Conservation (phyloP, 2,329 filamentous ascomycete genomes). For the Lecanicillium sp. region DNA sequence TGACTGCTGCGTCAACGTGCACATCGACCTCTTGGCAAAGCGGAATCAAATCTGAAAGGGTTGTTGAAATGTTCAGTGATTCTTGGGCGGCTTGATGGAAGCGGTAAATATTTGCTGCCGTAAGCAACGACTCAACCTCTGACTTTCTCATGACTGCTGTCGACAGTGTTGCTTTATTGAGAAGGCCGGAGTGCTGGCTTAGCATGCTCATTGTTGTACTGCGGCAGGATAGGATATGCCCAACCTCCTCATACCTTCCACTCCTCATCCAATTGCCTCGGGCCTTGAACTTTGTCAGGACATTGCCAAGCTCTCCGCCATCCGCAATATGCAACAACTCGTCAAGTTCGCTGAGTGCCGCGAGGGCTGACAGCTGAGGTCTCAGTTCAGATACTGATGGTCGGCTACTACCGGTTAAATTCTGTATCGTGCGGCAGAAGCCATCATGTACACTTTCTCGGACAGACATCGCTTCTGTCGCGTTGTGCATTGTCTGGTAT, state of each 20-base stretch:
- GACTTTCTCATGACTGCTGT: conserved; percentile 57
- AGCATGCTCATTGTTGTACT: conserved; percentile 77
- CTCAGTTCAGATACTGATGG: conserved; percentile 45
- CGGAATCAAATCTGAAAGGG: conserved; percentile 68
- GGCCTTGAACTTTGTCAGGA: conserved; percentile 55
- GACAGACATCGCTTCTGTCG: conserved; percentile 47
- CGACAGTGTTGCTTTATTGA: conserved; percentile 52
- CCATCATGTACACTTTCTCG: conserved; percentile 55
- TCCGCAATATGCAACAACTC: conserved; percentile 61
- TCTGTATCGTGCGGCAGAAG: conserved; percentile 51
- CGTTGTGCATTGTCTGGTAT: conserved; percentile 70
- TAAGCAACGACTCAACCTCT: conserved; percentile 69
- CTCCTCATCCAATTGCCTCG: conserved; percentile 75
- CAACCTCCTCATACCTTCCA: conserved; percentile 71
- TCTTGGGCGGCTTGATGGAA: conserved; percentile 79
- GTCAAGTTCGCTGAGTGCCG: conserved; percentile 72
- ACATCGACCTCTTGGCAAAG: conserved; percentile 65
- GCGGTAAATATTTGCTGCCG: conserved; percentile 67
- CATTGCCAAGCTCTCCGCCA: conserved; percentile 50
- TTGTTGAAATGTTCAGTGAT: conserved; percentile 76
- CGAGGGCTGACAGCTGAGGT: conserved; percentile 53
- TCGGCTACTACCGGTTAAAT: conserved; percentile 37
- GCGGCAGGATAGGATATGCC: conserved; percentile 72
- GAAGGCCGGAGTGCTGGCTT: conserved; percentile 59
- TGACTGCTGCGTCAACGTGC: conserved; percentile 67